Conservation (phyloP, 192 early-diverging fungal species). For the Podila clonocystis region DNA sequence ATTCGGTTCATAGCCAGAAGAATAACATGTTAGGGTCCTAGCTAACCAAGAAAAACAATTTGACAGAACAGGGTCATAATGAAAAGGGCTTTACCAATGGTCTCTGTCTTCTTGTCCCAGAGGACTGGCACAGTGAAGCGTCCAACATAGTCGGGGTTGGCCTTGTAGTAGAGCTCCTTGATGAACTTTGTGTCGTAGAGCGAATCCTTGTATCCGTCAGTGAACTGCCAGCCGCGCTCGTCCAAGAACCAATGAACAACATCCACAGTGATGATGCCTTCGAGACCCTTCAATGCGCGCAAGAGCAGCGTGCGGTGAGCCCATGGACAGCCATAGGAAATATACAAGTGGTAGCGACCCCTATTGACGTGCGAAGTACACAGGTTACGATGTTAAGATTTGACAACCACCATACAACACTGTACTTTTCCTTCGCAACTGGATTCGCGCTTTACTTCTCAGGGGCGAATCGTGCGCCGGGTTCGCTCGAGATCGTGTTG, state of each 20-base stretch:
- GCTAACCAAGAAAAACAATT: too few relatives aligned
- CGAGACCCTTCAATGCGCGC: slow-evolving; percentile 88
- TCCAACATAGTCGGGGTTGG: slow-evolving; percentile 79
- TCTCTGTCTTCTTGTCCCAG: slow-evolving; percentile 94
- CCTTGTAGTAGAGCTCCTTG: slow-evolving; percentile 93
- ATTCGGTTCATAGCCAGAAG: too few relatives aligned
- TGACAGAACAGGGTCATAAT: background rate
- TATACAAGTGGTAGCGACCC: slow-evolving; percentile 41
- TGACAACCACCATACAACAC: background rate
- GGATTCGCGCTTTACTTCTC: slow-evolving; percentile 62
- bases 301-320: slow-evolving; percentile 92
- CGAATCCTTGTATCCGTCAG: slow-evolving; percentile 75
- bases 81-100: slow-evolving; percentile 67
- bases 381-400: background rate
- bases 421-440: too few relatives aligned
- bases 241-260: slow-evolving; percentile 87
- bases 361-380: slow-evolving; percentile 2
- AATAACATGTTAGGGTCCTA: slow-evolving; percentile 2
- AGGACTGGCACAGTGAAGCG: slow-evolving; percentile 96
- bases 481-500: slow-evolving; percentile 61
- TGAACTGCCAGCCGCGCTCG: slow-evolving; percentile 86
- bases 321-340: slow-evolving; percentile 41
- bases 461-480: slow-evolving; percentile 73
- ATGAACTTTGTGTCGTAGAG: slow-evolving; percentile 80
- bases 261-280: slow-evolving; percentile 82